Evolutionary conservation across 108 stramenopile species (phyloP).

Genomic region (Tribonema minus): DNA sequence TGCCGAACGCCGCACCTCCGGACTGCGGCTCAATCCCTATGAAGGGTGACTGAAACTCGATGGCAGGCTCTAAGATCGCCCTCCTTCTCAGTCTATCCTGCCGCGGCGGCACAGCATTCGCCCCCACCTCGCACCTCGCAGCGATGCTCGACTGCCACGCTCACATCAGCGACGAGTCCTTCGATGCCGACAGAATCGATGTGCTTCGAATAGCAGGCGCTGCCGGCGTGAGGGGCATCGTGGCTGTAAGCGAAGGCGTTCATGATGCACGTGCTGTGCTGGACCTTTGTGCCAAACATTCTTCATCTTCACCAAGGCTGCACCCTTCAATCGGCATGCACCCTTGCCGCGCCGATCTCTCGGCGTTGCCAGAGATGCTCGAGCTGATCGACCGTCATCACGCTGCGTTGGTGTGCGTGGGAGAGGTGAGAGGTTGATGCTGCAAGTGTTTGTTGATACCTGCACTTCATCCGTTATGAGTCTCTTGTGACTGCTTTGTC

Average conservation of each 20-base stretch:
- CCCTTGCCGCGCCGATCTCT: constrained; percentile 25
- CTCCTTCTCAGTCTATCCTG: too few relatives aligned
- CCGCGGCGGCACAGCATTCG: too few relatives aligned
- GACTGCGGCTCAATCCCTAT: too few relatives aligned
- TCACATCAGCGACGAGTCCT: constrained; percentile 15
- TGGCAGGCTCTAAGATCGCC: too few relatives aligned
- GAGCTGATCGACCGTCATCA: constrained; percentile 15
- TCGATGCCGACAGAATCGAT: background rate
- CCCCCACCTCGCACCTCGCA: too few relatives aligned
- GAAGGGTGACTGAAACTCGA: too few relatives aligned
- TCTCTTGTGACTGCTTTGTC: too few relatives aligned
- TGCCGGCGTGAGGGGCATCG: constrained; percentile 7
- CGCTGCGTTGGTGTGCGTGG: constrained; percentile 16
- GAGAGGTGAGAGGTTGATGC: too few relatives aligned
- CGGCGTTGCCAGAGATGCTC: constrained; percentile 1
- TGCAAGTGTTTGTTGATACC: too few relatives aligned
- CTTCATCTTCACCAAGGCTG: background rate
- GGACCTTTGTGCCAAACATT: background rate
- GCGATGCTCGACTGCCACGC: constrained; percentile 44
- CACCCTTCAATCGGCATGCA: constrained; percentile 35
- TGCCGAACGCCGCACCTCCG: too few relatives aligned
- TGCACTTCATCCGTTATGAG: too few relatives aligned
- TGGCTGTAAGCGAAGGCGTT: background rate
- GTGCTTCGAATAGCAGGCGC: constrained; percentile 13
- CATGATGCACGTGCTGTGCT: background rate